These are phyloP conservation scores for Phoma sp. DNA, from an alignment of 2,329 filamentous ascomycete species.

Conservation along the genomic window DNA sequence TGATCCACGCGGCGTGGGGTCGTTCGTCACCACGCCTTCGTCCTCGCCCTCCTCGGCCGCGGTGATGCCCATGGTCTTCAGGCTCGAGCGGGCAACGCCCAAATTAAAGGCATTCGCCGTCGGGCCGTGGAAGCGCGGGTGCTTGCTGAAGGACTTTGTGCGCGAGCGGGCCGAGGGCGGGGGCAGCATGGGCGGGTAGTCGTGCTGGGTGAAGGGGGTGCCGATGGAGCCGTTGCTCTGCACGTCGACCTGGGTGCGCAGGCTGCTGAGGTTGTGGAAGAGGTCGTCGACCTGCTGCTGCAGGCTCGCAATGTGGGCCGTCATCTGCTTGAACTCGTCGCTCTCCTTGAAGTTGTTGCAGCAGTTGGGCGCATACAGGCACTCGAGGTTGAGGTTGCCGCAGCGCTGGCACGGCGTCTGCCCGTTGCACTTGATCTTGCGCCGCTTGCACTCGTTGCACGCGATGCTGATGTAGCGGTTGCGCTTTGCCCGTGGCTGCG, in stretches of 20 bases:
- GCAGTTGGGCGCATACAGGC: constrained; percentile 71
- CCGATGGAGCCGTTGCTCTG: constrained; percentile 40
- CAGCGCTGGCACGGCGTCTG: constrained; percentile 70
- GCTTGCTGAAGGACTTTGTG: constrained; percentile 51
- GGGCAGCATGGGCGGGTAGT: constrained; percentile 46
- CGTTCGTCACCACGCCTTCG: constrained; percentile 61
- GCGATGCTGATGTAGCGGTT: constrained; percentile 74
- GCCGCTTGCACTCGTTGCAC: constrained; percentile 71
- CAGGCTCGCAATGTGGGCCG: constrained; percentile 73
- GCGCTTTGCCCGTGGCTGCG: constrained; percentile 66
- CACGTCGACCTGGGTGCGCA: constrained; percentile 62
- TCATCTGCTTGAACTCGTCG: constrained; percentile 87
- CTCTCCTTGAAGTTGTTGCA: constrained; percentile 89
- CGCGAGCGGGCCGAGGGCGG: constrained; percentile 49
- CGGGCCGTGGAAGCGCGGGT: constrained; percentile 78
- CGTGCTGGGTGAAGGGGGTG: constrained; percentile 40
- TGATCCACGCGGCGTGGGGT: constrained; percentile 60
- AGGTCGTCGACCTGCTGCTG: constrained; percentile 86
- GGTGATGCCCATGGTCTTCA: constrained; percentile 88
- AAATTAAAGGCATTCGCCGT: constrained; percentile 87
- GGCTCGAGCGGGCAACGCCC: constrained; percentile 83
- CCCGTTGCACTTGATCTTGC: constrained; percentile 74
- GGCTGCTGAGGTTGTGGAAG: constrained; percentile 72
- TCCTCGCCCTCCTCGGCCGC: constrained; percentile 68
- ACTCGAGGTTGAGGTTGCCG: constrained; percentile 69